These are phyloP conservation scores for Phytophthora boehmeriae DNA, from an alignment of 352 stramenopile genomes.

Conservation along the genomic window DNA sequence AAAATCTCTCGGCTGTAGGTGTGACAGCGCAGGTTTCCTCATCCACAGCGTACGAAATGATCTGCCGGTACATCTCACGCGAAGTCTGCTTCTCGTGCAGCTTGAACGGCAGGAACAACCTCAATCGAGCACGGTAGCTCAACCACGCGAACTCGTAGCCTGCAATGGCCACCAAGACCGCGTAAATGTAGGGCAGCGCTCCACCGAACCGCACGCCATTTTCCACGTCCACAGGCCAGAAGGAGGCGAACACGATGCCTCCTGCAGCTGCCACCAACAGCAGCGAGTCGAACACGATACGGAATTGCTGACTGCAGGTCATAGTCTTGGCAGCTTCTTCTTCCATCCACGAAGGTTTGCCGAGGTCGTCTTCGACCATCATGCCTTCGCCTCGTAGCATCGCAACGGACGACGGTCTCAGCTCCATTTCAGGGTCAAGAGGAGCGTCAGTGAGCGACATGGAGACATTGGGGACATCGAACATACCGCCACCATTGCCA, in stretches of 20 bases:
- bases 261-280: conserved; percentile 38
- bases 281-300: conserved; percentile 39
- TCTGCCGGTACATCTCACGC: conserved; percentile 68
- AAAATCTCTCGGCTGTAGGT: conserved; percentile 45
- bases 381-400: conserved; percentile 27
- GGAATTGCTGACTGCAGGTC: conserved; percentile 32
- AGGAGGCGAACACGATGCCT: conserved; percentile 38
- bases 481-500: conserved; percentile 41
- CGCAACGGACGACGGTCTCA: conserved; percentile 45
- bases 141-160: conserved; percentile 68
- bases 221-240: conserved; percentile 40
- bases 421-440: conserved; percentile 16
- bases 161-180: conserved; percentile 46
- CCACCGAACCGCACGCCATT: conserved; percentile 18
- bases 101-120: conserved; percentile 69
- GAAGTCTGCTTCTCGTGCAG: conserved; percentile 74
- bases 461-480: conserved; percentile 34
- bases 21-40: conserved; percentile 60
- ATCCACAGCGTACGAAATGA: conserved; percentile 72
- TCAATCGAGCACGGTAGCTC: conserved; percentile 55
- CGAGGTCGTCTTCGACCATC: conserved; percentile 11
- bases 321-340: conserved; percentile 21
- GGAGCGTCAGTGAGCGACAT: conserved; percentile 22
- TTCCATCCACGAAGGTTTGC: conserved; percentile 44
- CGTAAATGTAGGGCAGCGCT: conserved; percentile 58